Base-by-base conservation (phyloP, 148 eudicot species). In the Vaccinium myrtillus region DNA sequence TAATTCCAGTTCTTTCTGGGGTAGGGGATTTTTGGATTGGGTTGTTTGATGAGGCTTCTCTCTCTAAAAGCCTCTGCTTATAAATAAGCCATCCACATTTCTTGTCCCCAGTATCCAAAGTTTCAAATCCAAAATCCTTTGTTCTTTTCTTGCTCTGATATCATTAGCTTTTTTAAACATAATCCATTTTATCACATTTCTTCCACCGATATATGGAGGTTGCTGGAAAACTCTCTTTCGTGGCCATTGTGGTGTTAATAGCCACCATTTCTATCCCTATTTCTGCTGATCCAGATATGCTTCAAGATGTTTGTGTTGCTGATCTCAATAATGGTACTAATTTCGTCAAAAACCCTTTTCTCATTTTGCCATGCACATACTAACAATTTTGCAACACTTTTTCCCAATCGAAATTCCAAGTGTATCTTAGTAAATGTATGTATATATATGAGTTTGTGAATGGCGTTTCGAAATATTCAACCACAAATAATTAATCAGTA, bases 281-380 rank as follows among this genome's bases (percentile, higher is more conserved):
- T 53, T 87, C 84, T 39, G 93, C 91, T 16, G 90, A 91, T 86
- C 89, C 91, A 6, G 91, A 91, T 36, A 9, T 43, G 46, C 46
- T 43, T 43, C 46, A 43, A 43, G 46, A 43, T 43, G 46, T 43
- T 43, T 43, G 46, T 43, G 46, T 43, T 43, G 46, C 46, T 43
- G 46, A 43, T 43, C 46, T 4, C 46, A 43, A 43, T 43, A 43
- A 5, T 4, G 46, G 46, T 43, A 43, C 46, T 43, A 43, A 43
- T 43, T 43, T 43, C 1, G 46, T 43, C 46, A 4, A n/a, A 59
- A 18, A 59, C 9, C 65, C 65, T 8, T 59, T 59, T 59, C 8
- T 61, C 55, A 15, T 5, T 84, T 87, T 46, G 86, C 83, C 49
- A 90, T 88, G 23, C 89, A 19, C 9, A 18, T 18, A 5, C 46